Conservation (phyloP, 2,329 filamentous ascomycete species). For the Microdochium nivale region DNA sequence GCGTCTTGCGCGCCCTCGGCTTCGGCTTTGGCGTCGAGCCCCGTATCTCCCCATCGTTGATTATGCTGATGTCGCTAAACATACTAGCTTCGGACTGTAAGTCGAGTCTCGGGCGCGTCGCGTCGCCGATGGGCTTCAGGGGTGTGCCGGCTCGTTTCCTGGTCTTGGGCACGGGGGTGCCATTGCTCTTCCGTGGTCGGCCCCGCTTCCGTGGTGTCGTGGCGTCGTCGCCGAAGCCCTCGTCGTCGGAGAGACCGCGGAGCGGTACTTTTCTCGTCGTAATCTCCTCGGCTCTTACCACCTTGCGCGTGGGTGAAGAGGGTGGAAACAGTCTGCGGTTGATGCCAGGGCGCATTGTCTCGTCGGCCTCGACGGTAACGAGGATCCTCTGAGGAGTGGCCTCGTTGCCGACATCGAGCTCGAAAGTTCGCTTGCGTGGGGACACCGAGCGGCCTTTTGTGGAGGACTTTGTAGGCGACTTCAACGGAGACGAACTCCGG, state of each 20-base stretch:
- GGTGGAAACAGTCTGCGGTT: conserved; percentile 23
- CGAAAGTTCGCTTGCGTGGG: conserved; percentile 47
- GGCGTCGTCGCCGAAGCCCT: conserved; percentile 19
- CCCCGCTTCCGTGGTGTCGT: conserved; percentile 31
- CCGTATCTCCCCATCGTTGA: conserved; percentile 12
- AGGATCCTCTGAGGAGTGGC: conserved; percentile 41
- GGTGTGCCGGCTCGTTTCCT: conserved; percentile 40
- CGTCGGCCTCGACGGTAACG: conserved; percentile 46
- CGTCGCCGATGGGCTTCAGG: conserved; percentile 22
- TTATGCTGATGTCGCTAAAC: conserved; percentile 12
- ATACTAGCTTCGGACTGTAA: conserved; percentile 15
- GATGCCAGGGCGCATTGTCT: conserved; percentile 14
- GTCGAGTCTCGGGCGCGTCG: conserved; percentile 21
- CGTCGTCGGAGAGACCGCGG: conserved; percentile 32
- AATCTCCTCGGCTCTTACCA: conserved; percentile 25
- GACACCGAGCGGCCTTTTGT: conserved; percentile 25
- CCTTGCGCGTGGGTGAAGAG: conserved; percentile 28
- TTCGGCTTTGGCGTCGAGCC: conserved; percentile 19
- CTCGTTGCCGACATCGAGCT: conserved; percentile 44
- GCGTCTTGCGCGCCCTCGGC: conserved; percentile 19
- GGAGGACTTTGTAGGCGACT: conserved; percentile 21
- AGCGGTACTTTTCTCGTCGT: conserved; percentile 45
- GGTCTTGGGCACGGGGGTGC: conserved; percentile 38
- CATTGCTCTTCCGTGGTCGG: conserved; percentile 39
- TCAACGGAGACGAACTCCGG: conserved; percentile 33